These are phyloP conservation scores for Hyaloscypha hepaticicola DNA, from an alignment of 495 filamentous ascomycete genomes.

Conservation along the genomic window DNA sequence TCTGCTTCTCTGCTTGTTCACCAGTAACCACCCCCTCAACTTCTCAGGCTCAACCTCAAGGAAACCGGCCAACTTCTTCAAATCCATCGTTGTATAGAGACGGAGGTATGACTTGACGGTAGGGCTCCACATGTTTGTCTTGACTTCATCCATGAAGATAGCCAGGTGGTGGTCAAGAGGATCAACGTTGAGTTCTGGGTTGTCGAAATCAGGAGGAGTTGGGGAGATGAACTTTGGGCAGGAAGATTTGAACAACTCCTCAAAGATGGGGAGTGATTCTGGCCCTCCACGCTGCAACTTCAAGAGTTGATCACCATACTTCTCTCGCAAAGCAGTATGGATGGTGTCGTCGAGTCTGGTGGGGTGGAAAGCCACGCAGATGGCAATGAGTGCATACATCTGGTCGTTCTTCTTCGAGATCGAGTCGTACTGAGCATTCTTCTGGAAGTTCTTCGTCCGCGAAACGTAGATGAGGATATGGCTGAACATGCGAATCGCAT, in stretches of 20 bases:
- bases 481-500: conserved; percentile 99
- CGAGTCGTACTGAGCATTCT: conserved; percentile 94
- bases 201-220: conserved; percentile 94
- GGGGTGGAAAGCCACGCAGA: conserved; percentile 96
- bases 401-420: conserved; percentile 99
- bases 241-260: conserved; percentile 91
- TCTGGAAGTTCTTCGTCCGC: conserved; percentile 99
- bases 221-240: conserved; percentile 99
- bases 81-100: conserved; percentile 98
- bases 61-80: conserved; percentile 97
- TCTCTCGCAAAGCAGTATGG: conserved; percentile 95
- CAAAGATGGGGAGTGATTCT: conserved; percentile 90
- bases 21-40: conserved; percentile 82
- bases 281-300: conserved; percentile 94
- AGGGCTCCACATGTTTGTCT: conserved; percentile 92
- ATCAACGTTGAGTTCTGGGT: conserved; percentile 90
- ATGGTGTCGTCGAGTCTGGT: conserved; percentile 98
- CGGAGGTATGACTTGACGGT: conserved; percentile 97
- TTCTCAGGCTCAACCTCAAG: conserved; percentile 92
- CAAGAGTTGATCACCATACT: conserved; percentile 96
- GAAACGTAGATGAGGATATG: conserved; percentile 99
- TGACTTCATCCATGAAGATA: conserved; percentile 99
- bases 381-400: conserved; percentile 98
- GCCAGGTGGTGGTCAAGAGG: conserved; percentile 94
- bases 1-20: conserved; percentile 97